These are phyloP conservation scores for Gardenia jasminoides DNA, from an alignment of 257 asterid genomes.

Conservation along the genomic window DNA sequence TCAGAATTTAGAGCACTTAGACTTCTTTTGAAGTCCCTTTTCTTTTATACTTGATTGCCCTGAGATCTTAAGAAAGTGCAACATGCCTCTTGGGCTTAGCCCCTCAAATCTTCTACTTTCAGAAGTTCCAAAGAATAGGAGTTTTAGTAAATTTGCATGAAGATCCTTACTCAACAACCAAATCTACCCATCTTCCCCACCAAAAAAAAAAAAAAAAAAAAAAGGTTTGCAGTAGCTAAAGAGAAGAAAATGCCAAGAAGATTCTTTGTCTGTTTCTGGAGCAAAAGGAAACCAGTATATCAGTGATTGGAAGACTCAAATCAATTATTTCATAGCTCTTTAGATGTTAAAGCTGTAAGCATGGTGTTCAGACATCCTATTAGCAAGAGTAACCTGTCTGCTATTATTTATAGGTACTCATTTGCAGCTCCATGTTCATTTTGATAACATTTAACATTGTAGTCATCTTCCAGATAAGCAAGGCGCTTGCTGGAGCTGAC, in stretches of 20 bases:
- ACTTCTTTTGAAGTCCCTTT: not conserved
- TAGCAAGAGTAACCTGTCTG: not conserved
- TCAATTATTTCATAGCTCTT: not conserved
- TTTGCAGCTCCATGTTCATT: not conserved
- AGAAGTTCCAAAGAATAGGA: not conserved
- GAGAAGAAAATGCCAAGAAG: not conserved
- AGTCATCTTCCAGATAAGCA: constrained; percentile 39
- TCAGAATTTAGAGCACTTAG: not conserved
- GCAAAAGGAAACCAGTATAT: not conserved
- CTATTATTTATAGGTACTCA: not conserved
- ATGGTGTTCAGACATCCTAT: not conserved
- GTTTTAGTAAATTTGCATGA: constrained; percentile 4
- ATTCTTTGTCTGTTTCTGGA: not conserved
- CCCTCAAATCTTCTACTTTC: not conserved
- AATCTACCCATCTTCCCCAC: no score
- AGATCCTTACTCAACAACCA: not conserved
- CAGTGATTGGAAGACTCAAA: not conserved
- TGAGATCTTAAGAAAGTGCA: not conserved
- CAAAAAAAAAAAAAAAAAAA: not conserved
- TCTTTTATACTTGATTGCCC: not conserved
- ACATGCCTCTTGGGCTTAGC: no score
- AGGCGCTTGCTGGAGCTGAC: constrained; percentile 38
- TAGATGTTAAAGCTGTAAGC: not conserved
- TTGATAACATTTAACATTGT: not conserved
- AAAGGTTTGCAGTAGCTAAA: no score